Evolutionary conservation across 805 yeast genomes (phyloP).

Genomic region (Teunomyces lycoperdinae): DNA sequence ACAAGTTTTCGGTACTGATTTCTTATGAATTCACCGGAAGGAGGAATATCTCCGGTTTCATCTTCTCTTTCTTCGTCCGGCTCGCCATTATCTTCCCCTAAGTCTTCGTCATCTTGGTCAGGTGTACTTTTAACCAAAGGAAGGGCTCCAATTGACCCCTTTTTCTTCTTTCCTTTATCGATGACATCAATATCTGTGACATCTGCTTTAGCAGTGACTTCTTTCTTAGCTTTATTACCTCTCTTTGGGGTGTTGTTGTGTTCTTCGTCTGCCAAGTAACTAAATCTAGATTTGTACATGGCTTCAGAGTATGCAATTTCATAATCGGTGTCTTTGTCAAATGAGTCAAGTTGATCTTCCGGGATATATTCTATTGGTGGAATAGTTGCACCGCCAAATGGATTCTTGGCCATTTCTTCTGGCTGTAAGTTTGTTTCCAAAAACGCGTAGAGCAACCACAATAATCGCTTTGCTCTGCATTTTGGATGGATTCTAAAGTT

Average conservation of each 20-base stretch:
- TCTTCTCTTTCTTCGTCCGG: constrained; percentile 10
- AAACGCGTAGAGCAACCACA: constrained; percentile 82
- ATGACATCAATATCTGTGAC: neutral
- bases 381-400: constrained; percentile 48
- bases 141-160: neutral
- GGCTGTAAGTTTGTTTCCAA: constrained; percentile 66
- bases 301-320: constrained; percentile 48
- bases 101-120: constrained; percentile 1
- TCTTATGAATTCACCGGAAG: constrained; percentile 3
- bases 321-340: constrained; percentile 47
- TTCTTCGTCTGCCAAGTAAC: constrained; percentile 40
- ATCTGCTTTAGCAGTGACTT: constrained; percentile 7
- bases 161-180: neutral
- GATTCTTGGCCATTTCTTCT: constrained; percentile 51
- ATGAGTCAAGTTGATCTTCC: constrained; percentile 22
- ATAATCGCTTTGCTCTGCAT: constrained; percentile 66
- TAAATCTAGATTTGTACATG: constrained; percentile 45
- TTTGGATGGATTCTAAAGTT: constrained; percentile 57
- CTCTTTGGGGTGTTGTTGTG: constrained; percentile 31
- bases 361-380: constrained; percentile 28
- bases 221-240: constrained; percentile 29
- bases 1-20: neutral
- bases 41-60: constrained; percentile 4
- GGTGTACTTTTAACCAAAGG: neutral
- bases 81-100: constrained; percentile 5